Base-by-base conservation (phyloP, 2,329 filamentous ascomycete genomes). In the Botrytis fragariae region DNA sequence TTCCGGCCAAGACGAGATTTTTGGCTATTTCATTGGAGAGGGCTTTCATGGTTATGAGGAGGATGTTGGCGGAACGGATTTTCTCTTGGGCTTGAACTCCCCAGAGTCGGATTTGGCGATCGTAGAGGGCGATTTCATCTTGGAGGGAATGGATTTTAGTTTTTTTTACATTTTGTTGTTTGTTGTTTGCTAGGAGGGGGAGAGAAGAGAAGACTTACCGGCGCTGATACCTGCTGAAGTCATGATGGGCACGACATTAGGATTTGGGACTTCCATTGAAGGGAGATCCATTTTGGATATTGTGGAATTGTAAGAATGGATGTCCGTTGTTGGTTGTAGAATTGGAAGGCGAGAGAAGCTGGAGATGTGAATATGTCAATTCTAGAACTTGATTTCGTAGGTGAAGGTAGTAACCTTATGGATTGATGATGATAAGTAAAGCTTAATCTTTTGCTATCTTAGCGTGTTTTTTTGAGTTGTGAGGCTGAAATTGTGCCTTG, bases 61-160 rank as follows among this genome's bases (percentile, higher is more conserved):
- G 90, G 78, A 99, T 92, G 80, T 94, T 94, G 74, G 96, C 94
- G 74, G 89, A 92, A 78, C 95, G 93, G 73, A 99, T 94, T 81
- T 92, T 94, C 81, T 97, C 92, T 82, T 99, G 96, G 10, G 96
- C 96, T 79, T 96, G 91, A 80, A 98, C 93, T 61, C 96, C 96
- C 96, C 96, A 99, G 44, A 99, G 90, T 71, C 96, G 92, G 79
- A 99, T 98, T 82, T 99, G 96, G 68, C 96, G 91, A 84, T 99
- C 96, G 82, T 99, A 99, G 9, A 98, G 90, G 22, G 95, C 96
- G 80, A 98, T 97, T 81, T 99, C 96, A 83, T 98, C 96, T 93
- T 48, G 32, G 35, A 10, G 6, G 42, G 25, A 18, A 18, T 12
- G 22, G 37, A 16, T 45, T 29, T 72, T 68, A 67, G 48, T 10